Evolutionary conservation across 2,329 filamentous ascomycete genomes (phyloP), one percentile per base, ranked within the genome.

Genomic region (Alternaria brassicae): DNA sequence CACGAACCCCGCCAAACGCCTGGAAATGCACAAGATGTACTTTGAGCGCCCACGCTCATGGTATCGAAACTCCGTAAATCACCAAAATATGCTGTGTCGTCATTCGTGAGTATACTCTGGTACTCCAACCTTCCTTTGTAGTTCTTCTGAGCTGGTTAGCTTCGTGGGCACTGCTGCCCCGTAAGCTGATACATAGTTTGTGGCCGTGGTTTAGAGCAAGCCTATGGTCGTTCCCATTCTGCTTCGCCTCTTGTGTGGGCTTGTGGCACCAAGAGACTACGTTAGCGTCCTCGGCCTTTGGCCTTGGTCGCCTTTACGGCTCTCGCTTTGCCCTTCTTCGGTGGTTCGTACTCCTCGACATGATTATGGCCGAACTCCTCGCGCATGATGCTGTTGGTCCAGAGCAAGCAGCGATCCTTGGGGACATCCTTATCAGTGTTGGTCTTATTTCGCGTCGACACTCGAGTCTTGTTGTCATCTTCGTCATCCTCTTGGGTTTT

Each of bases 361-460:
- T 90, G 88, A 37, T 84, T 80, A 74, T 89, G 84, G 2, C 87
- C 87, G 44, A 84, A 72, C 50, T 88, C 82, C 3, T 82, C 78
- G 7, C 88, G 66, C 34, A 88, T 88, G 53, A 84, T 86, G 15
- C 80, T 83, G 70, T 91, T 92, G 58, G 81, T 83, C 89, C 89
- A 92, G 32, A 80, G 80, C 44, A 90, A 77, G 71, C 89, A 91
- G 51, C 86, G 82, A 70, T 87, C 83, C 66, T 79, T 77, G 30
- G 56, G 56, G 7, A 81, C 81, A 13, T 85, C 81, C 49, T 83
- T 79, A 53, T 85, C 84, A 42, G 83, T 80, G 39, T 88, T 82
- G 0, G 84, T 83, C 75, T 88, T 89, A 27, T 83, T 86, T 8
- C 89, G 83, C 3, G 88, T 91, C 28, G 85, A 86, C 70, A 90